These are phyloP conservation scores for Houttuynia cordata DNA, from an alignment of 164 flowering plant genomes.

Conservation along the genomic window DNA sequence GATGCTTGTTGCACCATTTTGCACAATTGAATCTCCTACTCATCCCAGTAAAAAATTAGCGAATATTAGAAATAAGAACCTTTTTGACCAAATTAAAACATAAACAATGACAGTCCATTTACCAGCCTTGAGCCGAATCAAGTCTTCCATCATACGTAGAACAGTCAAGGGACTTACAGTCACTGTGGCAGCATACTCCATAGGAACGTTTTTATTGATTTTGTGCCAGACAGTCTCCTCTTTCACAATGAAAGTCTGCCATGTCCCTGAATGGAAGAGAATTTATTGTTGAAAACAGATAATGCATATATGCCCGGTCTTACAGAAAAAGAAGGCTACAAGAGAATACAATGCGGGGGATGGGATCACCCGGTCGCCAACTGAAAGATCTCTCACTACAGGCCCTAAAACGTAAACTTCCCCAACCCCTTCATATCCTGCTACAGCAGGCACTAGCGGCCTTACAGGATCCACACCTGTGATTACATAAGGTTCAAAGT, in stretches of 20 bases:
- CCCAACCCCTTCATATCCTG: conserved; percentile 96
- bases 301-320: too few relatives aligned
- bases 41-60: conserved; percentile 10
- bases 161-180: conserved; percentile 89
- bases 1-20: conserved; percentile 98
- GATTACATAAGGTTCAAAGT: not conserved
- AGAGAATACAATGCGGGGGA: conserved; percentile 67
- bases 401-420: conserved; percentile 69
- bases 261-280: conserved; percentile 39
- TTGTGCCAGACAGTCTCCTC: conserved; percentile 81
- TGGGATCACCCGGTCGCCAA: conserved; percentile 90
- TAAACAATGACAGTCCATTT: conserved; percentile 1
- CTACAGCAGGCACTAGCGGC: conserved; percentile 82
- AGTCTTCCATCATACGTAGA: conserved; percentile 82
- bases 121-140: conserved; percentile 64
- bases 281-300: not conserved
- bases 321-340: not conserved
- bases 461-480: conserved; percentile 91
- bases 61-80: not conserved
- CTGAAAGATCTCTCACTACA: conserved; percentile 52
- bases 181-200: conserved; percentile 86
- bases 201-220: conserved; percentile 53
- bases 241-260: conserved; percentile 90
- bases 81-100: not conserved
- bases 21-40: conserved; percentile 81